Base-by-base conservation (phyloP, 2,329 filamentous ascomycete genomes). In the Fusarium buharicum region DNA sequence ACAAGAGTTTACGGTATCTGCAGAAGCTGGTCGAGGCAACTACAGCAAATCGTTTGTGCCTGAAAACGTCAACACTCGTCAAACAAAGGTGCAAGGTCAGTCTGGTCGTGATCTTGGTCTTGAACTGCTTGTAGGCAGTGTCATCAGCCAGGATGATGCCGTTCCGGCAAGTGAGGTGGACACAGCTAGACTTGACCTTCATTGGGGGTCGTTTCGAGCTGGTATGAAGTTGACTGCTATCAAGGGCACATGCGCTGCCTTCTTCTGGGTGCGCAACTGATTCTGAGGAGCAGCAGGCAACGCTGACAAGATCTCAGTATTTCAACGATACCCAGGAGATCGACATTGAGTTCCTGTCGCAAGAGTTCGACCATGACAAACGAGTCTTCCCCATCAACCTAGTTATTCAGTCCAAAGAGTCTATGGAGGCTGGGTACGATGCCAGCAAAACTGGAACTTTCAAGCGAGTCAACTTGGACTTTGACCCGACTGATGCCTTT, bases 271-370 rank as follows among this genome's bases (percentile, higher is more conserved):
- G 71, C 68, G 78, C 69, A 20, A 17, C 12, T 22, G n/a, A 40
- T n/a, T 39, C n/a, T 22, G 28, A 18, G n/a, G 22, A 27, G 39
- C 27, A 30, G 13, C 30, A 18, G 11, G 28, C 5, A 17, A 39
- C 39, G 45, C 44, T 59, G 33, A 59, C 34, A 22, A 22, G 9
- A 30, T 30, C 34, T 22, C 30, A 91, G 89, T 93, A 91, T 74
- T 86, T 85, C 76, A 91, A 92, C 73, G 87, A 93, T 74, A 90
- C 88, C 1, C 87, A 91, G 70, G 90, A 93, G 70, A 92, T 93
- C 67, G 90, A 93, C 72, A 87, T 93, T 76, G 91, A 94, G 66
- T 91, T 93, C 70, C 81, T 93, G 3, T 91, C 90, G 2, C 79
- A 79, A 18, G 81, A 92, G 61, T 90, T 88, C 72, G 79, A 84